A percentile compares a stretch with the other conserved stretches of the same genome.
Conservation (phyloP, 176 grass and related monocot genomes). For the Carex pumila region DNA sequence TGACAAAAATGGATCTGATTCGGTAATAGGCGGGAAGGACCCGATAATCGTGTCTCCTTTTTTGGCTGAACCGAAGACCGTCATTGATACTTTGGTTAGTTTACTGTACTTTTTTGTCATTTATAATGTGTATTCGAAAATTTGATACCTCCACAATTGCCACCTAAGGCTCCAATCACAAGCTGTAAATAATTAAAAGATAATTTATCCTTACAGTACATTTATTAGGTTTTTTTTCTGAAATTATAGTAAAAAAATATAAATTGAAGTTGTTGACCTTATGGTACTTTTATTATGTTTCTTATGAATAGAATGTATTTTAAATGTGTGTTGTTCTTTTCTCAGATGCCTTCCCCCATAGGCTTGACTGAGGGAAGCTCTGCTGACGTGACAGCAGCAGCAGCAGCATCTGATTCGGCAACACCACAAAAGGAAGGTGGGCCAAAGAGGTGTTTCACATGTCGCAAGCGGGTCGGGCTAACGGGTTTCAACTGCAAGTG, state of each 20-base stretch:
- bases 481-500: constrained; percentile 90
- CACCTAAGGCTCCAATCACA: neutral
- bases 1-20: constrained; percentile 30
- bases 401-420: neutral
- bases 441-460: constrained; percentile 59
- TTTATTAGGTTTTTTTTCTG: neutral
- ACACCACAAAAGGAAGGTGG: constrained; percentile 35
- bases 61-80: constrained; percentile 24
- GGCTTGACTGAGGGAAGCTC: neutral
- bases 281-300: too few species aligned
- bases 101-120: neutral
- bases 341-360: neutral
- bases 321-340: neutral
- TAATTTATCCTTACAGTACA: neutral
- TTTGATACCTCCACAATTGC: neutral
- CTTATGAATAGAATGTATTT: neutral
- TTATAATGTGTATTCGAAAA: neutral
- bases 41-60: constrained; percentile 26
- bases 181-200: neutral
- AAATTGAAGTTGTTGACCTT: neutral
- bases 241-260: neutral
- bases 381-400: constrained; percentile 17
- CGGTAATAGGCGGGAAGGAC: constrained; percentile 10
- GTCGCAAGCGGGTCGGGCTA: constrained; percentile 72
- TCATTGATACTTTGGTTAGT: constrained; percentile 8